A percentile compares a stretch with the other conserved stretches of the same genome.
phyloP scores from a whole-genome alignment of 768 basidiomycete species.

The Strobilomyces dryophilus region DNA sequence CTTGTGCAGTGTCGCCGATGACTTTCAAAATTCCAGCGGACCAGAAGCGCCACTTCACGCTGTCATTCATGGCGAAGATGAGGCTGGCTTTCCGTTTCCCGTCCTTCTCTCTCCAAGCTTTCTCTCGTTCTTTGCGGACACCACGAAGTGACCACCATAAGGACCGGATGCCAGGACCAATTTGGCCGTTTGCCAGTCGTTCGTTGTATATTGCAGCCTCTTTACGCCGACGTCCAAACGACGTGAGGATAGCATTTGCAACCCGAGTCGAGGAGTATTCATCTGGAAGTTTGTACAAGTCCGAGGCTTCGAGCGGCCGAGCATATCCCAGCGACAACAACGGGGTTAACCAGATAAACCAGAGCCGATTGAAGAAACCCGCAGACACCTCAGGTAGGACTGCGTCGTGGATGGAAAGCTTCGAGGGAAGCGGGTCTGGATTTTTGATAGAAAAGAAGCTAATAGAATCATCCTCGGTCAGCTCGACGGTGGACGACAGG shows the following conservation, averaged over 20 bases:
- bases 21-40: constrained; percentile 53
- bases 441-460: too few species aligned
- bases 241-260: constrained; percentile 57
- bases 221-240: constrained; percentile 55
- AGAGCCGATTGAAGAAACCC: constrained; percentile 51
- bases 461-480: too few species aligned
- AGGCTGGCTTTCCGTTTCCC: constrained; percentile 65
- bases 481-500: too few species aligned
- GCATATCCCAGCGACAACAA: constrained; percentile 72
- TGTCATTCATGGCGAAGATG: constrained; percentile 68
- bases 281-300: constrained; percentile 76
- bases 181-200: constrained; percentile 59
- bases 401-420: constrained; percentile 31
- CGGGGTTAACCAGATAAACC: constrained; percentile 74
- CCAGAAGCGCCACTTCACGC: constrained; percentile 79
- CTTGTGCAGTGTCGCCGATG: constrained; percentile 66
- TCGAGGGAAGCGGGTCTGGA: too few species aligned
- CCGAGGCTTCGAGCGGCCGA: constrained; percentile 74
- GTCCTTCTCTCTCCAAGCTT: constrained; percentile 56
- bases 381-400: constrained; percentile 63
- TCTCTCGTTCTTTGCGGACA: constrained; percentile 51
- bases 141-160: constrained; percentile 57
- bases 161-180: constrained; percentile 49
- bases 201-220: constrained; percentile 69
- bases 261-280: constrained; percentile 55